phyloP scores from a whole-genome alignment of 2,329 filamentous ascomycete genomes.

The Neonectria ditissima region DNA sequence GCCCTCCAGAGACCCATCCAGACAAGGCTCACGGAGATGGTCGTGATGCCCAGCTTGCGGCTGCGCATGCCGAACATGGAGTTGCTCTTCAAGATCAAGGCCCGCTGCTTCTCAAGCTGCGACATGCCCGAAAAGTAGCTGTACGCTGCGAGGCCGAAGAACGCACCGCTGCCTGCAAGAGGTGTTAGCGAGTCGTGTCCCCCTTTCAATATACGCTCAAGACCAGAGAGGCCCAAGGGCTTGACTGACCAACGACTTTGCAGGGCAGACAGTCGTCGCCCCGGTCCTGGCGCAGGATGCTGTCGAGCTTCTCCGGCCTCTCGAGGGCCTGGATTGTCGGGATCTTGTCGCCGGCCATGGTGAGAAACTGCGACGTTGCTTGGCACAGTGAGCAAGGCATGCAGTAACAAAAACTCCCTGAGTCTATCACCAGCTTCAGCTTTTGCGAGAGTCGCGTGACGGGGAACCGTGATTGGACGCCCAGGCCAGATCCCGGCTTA shows the following conservation, averaged over 20 bases:
- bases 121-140: conserved; percentile 80
- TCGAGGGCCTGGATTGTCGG: conserved; percentile 66
- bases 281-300: conserved; percentile 66
- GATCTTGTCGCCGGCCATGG: conserved; percentile 55
- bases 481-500: conserved; percentile 33
- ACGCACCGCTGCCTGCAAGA: conserved; percentile 77
- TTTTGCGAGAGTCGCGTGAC: conserved; percentile 28
- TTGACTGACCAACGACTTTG: conserved; percentile 76
- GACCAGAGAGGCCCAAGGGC: conserved; percentile 16
- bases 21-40: conserved; percentile 74
- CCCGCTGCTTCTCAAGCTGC: conserved; percentile 75
- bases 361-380: conserved; percentile 9
- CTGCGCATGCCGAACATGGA: conserved; percentile 80
- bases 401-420: conserved; percentile 12
- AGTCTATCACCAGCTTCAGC: conserved; percentile 35
- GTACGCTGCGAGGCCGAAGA: conserved; percentile 80
- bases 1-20: conserved; percentile 79
- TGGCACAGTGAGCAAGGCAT: not conserved
- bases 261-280: conserved; percentile 78
- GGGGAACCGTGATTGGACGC: conserved; percentile 37
- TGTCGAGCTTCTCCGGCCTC: conserved; percentile 71
- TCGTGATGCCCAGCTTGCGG: conserved; percentile 73
- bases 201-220: not conserved
- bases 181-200: conserved; percentile 28
- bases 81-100: conserved; percentile 74